These are phyloP conservation scores for Pelargonium australe DNA, from an alignment of 441 rosid species.

Conservation along the genomic window DNA sequence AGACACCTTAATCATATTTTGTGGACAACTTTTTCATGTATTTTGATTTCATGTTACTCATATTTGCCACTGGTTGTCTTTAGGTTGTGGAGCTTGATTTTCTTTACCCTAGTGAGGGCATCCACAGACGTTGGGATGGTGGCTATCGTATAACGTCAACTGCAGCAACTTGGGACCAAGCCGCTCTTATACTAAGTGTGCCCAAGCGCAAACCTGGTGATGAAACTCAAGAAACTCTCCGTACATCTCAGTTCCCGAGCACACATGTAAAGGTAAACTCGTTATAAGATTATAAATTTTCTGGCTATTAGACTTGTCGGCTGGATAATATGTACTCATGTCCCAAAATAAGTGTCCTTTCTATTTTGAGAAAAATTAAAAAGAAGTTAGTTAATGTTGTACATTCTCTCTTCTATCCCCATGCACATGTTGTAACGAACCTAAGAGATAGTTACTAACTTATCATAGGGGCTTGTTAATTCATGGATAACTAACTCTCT, in stretches of 20 bases:
- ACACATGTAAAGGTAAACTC: constrained; percentile 84
- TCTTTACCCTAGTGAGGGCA: constrained; percentile 93
- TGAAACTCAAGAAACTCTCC: constrained; percentile 93
- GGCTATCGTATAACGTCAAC: constrained; percentile 91
- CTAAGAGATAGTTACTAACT: no score
- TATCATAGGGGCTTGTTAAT: no score
- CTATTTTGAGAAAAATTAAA: no score
- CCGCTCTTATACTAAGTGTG: constrained; percentile 89
- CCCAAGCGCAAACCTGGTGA: constrained; percentile 85
- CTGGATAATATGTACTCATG: not conserved
- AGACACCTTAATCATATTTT: not conserved
- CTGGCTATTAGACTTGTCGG: not conserved
- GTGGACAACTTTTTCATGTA: not conserved
- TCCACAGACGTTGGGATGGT: constrained; percentile 92
- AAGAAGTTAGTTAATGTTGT: no score
- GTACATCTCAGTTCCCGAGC: constrained; percentile 96
- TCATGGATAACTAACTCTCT: no score
- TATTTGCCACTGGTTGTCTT: constrained; percentile 13
- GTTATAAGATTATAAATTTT: not conserved
- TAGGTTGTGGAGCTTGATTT: constrained; percentile 91
- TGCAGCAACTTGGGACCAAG: constrained; percentile 90
- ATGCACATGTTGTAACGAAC: no score
- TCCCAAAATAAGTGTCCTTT: not conserved
- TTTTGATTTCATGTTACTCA: not conserved
- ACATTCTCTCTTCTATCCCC: no score